phyloP scores from a whole-genome alignment of 2,329 filamentous ascomycete species.

The Penicillium concentricum region DNA sequence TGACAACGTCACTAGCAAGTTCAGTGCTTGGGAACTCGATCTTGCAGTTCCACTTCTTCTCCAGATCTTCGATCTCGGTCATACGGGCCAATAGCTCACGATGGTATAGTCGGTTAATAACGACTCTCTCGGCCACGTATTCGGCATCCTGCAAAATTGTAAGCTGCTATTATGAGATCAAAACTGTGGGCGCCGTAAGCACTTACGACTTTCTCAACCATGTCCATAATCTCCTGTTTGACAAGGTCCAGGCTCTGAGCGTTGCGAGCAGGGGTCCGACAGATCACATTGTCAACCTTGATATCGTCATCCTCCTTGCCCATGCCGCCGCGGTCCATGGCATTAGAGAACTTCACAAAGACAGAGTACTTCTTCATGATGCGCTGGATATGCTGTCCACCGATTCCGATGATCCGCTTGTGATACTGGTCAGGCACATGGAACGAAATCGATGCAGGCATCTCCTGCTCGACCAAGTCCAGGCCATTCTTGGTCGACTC shows the following conservation, averaged over 20 bases:
- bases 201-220: conserved; percentile 90
- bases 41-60: conserved; percentile 99
- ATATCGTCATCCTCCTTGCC: conserved; percentile 96
- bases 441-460: conserved; percentile 98
- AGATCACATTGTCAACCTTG: conserved; percentile 98
- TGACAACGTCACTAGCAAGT: conserved; percentile 93
- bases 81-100: conserved; percentile 88
- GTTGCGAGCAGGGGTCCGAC: conserved; percentile 93
- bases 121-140: conserved; percentile 90
- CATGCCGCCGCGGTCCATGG: conserved; percentile 93
- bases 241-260: conserved; percentile 95
- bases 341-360: conserved; percentile 99
- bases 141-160: conserved; percentile 70
- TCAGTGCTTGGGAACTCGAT: conserved; percentile 98
- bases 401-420: conserved; percentile 98
- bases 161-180: background rate
- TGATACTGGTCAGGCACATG: conserved; percentile 99
- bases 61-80: conserved; percentile 84
- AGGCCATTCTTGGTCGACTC: conserved; percentile 93
- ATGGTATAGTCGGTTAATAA: conserved; percentile 92
- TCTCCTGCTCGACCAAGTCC: conserved; percentile 93
- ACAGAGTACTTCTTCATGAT: conserved; percentile 99
- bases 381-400: conserved; percentile 95
- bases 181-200: background rate
- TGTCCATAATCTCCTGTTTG: conserved; percentile 98